A percentile compares a stretch with the other conserved stretches of the same genome.
Evolutionary conservation across 495 filamentous ascomycete species (phyloP).

Genomic region (Collariella sp.): DNA sequence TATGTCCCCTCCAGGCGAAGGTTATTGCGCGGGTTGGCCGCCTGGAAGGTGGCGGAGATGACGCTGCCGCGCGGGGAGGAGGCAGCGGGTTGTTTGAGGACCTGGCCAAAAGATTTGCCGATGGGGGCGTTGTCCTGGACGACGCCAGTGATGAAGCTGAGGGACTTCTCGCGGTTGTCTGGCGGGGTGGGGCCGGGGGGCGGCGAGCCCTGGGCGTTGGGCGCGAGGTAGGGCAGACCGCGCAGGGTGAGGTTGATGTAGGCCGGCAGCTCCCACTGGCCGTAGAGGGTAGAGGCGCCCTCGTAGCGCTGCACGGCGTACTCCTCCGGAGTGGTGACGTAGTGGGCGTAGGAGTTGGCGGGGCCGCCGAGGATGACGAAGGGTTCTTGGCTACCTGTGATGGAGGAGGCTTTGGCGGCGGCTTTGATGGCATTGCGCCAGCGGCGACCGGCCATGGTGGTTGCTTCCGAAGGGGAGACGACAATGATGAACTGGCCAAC

Average conservation of each 20-base stretch:
- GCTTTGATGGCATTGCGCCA: slow-evolving; percentile 71
- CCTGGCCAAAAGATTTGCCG: slow-evolving; percentile 62
- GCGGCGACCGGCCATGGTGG: slow-evolving; percentile 87
- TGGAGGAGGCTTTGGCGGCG: slow-evolving; percentile 31
- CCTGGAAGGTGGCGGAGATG: slow-evolving; percentile 67
- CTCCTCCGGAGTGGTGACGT: slow-evolving; percentile 83
- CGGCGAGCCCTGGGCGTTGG: slow-evolving; percentile 39
- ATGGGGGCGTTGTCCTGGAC: slow-evolving; percentile 62
- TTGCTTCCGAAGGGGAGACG: slow-evolving; percentile 77
- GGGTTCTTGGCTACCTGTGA: slow-evolving; percentile 28
- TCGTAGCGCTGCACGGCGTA: slow-evolving; percentile 90
- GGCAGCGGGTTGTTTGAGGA: slow-evolving; percentile 46
- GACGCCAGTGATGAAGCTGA: slow-evolving; percentile 75
- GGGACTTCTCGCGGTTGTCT: slow-evolving; percentile 61
- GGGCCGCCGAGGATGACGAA: slow-evolving; percentile 72
- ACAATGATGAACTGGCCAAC: slow-evolving; percentile 86
- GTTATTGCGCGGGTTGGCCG: slow-evolving; percentile 87
- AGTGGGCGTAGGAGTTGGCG: slow-evolving; percentile 91
- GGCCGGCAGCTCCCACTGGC: slow-evolving; percentile 70
- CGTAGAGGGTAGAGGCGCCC: slow-evolving; percentile 89
- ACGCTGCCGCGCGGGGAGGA: slow-evolving; percentile 54
- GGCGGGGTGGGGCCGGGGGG: slow-evolving; percentile 61
- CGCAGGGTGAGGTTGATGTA: slow-evolving; percentile 76
- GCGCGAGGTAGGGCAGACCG: slow-evolving; percentile 60
- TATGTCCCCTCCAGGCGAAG: slow-evolving; percentile 73